phyloP scores from a whole-genome alignment of 768 basidiomycete species.

The Tulasnella sp. region DNA sequence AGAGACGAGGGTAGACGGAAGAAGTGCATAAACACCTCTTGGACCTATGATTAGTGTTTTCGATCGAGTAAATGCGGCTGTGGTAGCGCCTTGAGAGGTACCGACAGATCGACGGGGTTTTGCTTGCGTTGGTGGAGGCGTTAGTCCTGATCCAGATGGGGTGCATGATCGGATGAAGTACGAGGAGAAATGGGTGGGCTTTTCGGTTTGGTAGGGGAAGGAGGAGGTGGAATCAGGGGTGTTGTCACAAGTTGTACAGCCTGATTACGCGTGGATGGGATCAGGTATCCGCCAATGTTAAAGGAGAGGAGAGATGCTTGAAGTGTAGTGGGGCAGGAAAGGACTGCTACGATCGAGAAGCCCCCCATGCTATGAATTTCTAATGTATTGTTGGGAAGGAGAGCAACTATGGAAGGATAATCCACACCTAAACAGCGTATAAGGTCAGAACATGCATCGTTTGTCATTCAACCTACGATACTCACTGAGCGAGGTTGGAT shows the following conservation, averaged over 20 bases:
- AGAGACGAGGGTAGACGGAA: slow-evolving; percentile 56
- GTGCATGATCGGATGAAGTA: too few relatives aligned
- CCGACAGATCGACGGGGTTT: not conserved
- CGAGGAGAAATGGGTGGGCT: not conserved
- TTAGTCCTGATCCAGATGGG: slow-evolving; percentile 15
- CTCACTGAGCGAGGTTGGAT: slow-evolving; percentile 67
- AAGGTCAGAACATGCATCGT: not conserved
- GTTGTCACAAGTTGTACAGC: slow-evolving; percentile 30
- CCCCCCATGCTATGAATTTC: slow-evolving; percentile 71
- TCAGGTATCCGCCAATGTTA: slow-evolving; percentile 29
- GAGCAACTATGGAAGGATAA: slow-evolving; percentile 63
- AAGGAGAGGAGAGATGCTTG: slow-evolving; percentile 20
- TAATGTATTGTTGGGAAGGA: slow-evolving; percentile 66
- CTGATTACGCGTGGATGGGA: slow-evolving; percentile 32
- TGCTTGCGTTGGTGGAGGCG: slow-evolving; percentile 17
- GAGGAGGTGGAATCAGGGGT: slow-evolving; percentile 21
- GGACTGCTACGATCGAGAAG: slow-evolving; percentile 55
- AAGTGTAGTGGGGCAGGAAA: slow-evolving; percentile 35
- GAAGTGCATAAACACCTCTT: slow-evolving; percentile 49
- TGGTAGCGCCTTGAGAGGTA: not conserved
- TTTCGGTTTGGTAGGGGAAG: not conserved
- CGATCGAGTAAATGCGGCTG: slow-evolving; percentile 26
- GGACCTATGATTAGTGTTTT: slow-evolving; percentile 48
- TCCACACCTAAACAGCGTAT: slow-evolving; percentile 59
- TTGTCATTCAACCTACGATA: slow-evolving; percentile 16